Evolutionary conservation across 75 land plant genomes (phyloP).

Genomic region (Picea glauca): DNA sequence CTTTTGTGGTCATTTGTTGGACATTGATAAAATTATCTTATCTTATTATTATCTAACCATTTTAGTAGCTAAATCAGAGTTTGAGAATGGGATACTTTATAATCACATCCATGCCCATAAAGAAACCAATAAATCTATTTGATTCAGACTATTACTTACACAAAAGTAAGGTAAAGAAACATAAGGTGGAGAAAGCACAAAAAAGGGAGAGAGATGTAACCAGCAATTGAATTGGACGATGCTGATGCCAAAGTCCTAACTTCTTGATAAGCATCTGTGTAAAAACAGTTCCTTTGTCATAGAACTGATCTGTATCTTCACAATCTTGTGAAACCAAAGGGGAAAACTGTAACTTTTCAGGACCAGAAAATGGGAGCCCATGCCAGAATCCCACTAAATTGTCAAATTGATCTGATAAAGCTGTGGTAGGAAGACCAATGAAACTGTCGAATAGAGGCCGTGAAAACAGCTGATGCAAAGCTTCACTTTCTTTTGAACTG

Average conservation of each 20-base stretch:
- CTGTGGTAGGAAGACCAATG: not conserved
- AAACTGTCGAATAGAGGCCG: not conserved
- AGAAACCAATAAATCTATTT: too few relatives aligned
- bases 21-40: too few relatives aligned
- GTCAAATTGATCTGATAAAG: not conserved
- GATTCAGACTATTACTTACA: too few relatives aligned
- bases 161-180: too few relatives aligned
- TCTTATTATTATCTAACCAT: too few relatives aligned
- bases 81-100: too few relatives aligned
- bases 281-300: not conserved
- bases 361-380: not conserved
- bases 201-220: not conserved
- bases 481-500: not conserved
- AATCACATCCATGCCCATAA: too few relatives aligned
- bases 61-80: too few relatives aligned
- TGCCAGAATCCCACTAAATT: constrained; percentile 7
- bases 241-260: constrained; percentile 4
- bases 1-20: too few relatives aligned
- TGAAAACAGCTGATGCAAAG: constrained; percentile 9
- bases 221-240: not conserved
- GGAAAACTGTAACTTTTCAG: not conserved
- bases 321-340: not conserved
- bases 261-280: not conserved
- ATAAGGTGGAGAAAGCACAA: too few relatives aligned
- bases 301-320: not conserved